Evolutionary conservation across 1,139 yeast species (phyloP), one percentile per base, ranked within the genome.

Genomic region (Yamadazyma conglobata): DNA sequence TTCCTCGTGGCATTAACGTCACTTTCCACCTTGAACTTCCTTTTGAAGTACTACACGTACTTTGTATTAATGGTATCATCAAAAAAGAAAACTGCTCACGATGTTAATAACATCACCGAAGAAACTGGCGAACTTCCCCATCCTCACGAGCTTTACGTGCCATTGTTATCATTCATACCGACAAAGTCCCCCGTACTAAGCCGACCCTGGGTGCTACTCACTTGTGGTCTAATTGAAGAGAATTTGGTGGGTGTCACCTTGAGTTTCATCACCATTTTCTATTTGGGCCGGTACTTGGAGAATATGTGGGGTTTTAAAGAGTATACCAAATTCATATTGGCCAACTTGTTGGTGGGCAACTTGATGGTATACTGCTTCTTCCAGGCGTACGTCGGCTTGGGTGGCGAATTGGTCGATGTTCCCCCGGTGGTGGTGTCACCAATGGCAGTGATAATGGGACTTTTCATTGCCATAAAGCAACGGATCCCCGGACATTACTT

Each of bases 391-490:
- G 50, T 56, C 1, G 9, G 30, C 19, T 61, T 42, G 12, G 33
- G 34, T 28, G 60, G 43, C 10, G 38, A 34, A 46, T 7, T 63
- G 53, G 30, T 59, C 45, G 30, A 60, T 38, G 70, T 56, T 4
- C 68, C 68, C 1, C 70, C 70, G 2, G 67, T 62, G 10, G 56
- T 63, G 6, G 46, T 56, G 25, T 48, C 64, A 2, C 52, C 62
- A n/a, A 57, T 57, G 60, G 61, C 67, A 37, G 54, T 48, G 27
- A 58, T 59, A 19, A 61, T 66, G 56, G 71, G 68, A 11, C 49
- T 67, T 19, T 46, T 69, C 8, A 65, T 67, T 9, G 72, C 73
- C 4, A 54, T 65, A 5, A 67, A 67, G 37, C 73, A 68, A 44
- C 43, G 73, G 22, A 64, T 68, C 11, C 60, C 70, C 12, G 56